Conservation (phyloP, 176 grass and related monocot species). For the Thinopyrum elongatum region DNA sequence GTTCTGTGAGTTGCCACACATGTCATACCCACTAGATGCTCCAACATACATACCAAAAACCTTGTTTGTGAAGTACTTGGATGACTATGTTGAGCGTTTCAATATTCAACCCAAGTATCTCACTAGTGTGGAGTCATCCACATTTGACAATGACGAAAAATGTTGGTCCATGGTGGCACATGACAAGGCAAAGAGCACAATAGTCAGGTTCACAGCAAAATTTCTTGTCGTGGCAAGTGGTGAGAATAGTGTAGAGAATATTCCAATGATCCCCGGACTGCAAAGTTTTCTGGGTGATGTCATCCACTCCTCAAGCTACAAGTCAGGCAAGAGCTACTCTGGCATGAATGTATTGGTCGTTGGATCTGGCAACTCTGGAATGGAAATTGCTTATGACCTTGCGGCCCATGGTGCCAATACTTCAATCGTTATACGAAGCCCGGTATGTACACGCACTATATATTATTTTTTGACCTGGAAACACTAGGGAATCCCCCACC, state of each 20-base stretch:
- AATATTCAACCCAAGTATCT: background rate
- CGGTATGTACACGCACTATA: background rate
- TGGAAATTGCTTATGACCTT: background rate
- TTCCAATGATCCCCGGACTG: background rate
- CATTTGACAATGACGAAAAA: background rate
- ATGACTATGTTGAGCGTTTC: background rate
- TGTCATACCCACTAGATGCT: background rate
- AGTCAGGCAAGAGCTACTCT: background rate
- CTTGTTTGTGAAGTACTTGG: background rate
- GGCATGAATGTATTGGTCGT: background rate
- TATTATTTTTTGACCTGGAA: no score
- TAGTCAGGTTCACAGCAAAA: background rate
- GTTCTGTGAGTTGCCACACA: background rate
- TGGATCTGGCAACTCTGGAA: background rate
- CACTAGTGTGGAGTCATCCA: background rate
- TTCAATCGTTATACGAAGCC: background rate
- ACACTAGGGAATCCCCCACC: no score
- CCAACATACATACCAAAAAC: conserved; percentile 6
- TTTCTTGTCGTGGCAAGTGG: conserved; percentile 43
- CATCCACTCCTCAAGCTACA: background rate
- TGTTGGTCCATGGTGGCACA: background rate
- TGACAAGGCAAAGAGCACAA: background rate
- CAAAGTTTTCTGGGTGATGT: background rate
- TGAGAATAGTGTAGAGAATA: background rate
- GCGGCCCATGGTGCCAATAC: background rate